phyloP scores from a whole-genome alignment of 768 basidiomycete genomes.

The Tubosaeta brunneosetosa region DNA sequence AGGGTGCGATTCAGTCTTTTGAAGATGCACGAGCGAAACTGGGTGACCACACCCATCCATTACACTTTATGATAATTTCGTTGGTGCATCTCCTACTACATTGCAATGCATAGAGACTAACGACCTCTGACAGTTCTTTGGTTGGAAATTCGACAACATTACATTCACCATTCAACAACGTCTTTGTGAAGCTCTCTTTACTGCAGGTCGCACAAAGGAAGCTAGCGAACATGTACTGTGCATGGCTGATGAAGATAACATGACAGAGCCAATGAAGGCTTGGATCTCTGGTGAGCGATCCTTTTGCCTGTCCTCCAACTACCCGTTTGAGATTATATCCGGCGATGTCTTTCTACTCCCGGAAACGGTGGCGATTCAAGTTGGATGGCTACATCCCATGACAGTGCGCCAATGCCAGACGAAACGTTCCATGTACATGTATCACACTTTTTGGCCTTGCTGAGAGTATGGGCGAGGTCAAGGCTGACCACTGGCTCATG shows the following conservation, averaged over 20 bases:
- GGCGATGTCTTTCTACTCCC: not conserved
- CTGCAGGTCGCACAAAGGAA: not conserved
- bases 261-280: not conserved
- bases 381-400: no score
- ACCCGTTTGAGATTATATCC: not conserved
- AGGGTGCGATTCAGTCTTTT: not conserved
- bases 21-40: not conserved
- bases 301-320: not conserved
- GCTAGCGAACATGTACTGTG: not conserved
- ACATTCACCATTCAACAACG: not conserved
- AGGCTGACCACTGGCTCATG: no score
- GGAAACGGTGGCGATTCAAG: no score
- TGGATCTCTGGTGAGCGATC: not conserved
- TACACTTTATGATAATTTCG: not conserved
- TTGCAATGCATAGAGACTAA: not conserved
- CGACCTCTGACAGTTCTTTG: not conserved
- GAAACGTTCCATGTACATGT: no score
- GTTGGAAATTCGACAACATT: slow-evolving; percentile 4
- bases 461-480: no score
- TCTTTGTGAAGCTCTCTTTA: slow-evolving; percentile 3
- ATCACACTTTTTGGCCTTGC: no score
- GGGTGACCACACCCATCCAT: not conserved
- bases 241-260: not conserved
- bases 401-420: no score
- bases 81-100: not conserved